phyloP scores from a whole-genome alignment of 257 asterid species.

The Nicotiana obtusifolia region DNA sequence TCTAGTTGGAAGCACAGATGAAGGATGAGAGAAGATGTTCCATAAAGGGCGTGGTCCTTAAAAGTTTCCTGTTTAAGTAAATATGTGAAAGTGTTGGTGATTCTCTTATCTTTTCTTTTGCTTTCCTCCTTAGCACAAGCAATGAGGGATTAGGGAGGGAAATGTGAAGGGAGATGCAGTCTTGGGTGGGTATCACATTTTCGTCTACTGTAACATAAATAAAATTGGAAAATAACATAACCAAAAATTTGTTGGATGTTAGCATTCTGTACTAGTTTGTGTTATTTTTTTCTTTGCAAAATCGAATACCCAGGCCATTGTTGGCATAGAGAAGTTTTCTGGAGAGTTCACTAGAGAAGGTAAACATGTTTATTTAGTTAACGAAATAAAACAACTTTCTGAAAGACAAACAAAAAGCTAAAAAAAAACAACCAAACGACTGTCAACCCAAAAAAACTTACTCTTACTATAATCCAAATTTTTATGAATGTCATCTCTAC shows the following conservation, averaged over 20 bases:
- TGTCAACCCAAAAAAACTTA: neutral
- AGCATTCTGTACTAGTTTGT: neutral
- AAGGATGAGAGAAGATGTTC: neutral
- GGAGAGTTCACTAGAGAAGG: neutral
- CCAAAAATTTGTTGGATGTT: neutral
- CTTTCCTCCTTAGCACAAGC: neutral
- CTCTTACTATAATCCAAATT: neutral
- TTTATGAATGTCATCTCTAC: neutral
- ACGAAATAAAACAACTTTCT: neutral
- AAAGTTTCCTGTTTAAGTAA: neutral
- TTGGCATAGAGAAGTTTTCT: neutral
- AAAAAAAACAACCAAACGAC: neutral
- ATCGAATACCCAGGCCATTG: neutral
- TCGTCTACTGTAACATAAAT: neutral
- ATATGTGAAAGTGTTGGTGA: neutral
- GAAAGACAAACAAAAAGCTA: neutral
- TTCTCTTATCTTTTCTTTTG: neutral
- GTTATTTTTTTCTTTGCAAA: neutral
- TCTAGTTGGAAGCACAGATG: neutral
- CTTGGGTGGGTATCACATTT: neutral
- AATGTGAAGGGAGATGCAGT: neutral
- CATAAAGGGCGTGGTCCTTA: neutral
- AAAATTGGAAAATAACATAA: neutral
- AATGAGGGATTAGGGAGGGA: neutral
- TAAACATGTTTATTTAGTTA: neutral